These are phyloP conservation scores for Sambucus nigra DNA, from an alignment of 129 eudicot genomes.

Conservation along the genomic window DNA sequence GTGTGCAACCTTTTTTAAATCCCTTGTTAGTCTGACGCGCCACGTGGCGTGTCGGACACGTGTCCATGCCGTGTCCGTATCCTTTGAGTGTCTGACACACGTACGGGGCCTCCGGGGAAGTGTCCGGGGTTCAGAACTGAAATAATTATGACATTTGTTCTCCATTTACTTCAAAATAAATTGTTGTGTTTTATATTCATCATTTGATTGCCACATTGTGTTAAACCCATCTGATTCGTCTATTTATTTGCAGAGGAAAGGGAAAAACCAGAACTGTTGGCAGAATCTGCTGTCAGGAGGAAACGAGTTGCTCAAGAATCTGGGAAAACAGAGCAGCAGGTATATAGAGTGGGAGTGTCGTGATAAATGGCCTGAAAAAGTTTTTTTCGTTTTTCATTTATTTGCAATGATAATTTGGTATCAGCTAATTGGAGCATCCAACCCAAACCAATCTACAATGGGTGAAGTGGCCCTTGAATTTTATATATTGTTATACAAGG, in stretches of 20 bases:
- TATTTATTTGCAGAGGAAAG: constrained; percentile 66
- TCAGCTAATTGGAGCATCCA: neutral
- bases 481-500: too few species aligned
- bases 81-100: too few species aligned
- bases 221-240: neutral
- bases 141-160: too few species aligned
- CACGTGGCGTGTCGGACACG: too few species aligned
- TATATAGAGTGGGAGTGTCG: constrained; percentile 8
- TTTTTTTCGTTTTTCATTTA: neutral
- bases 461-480: too few species aligned
- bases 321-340: constrained; percentile 95
- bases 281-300: constrained; percentile 76
- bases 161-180: too few species aligned
- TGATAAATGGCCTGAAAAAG: neutral
- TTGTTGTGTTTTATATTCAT: neutral
- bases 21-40: too few species aligned
- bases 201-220: neutral
- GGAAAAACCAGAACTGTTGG: constrained; percentile 88
- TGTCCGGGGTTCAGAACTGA: too few species aligned
- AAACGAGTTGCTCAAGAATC: constrained; percentile 84
- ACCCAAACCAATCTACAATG: too few species aligned
- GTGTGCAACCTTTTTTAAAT: too few species aligned
- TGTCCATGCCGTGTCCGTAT: too few species aligned
- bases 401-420: neutral
- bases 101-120: too few species aligned